Base-by-base conservation (phyloP, 176 grass and related monocot species). In the Eleusine indica region DNA sequence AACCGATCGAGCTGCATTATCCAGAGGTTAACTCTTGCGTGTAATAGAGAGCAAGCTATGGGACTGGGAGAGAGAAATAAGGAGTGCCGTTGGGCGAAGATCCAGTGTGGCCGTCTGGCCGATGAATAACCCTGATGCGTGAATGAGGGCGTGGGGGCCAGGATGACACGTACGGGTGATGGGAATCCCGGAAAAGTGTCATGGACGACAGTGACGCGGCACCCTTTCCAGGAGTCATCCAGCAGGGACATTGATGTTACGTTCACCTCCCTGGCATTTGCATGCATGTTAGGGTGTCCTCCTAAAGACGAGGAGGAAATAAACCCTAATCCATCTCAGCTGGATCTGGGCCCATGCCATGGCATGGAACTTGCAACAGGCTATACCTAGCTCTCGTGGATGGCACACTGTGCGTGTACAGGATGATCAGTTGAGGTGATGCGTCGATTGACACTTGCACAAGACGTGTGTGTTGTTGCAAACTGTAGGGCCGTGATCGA, bases 161-260 rank as follows among this genome's bases (percentile, higher is more conserved):
- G 16, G 42, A 13, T 43, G 21, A 40, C 73, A 75, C 46, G 46
- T 74, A 71, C 0, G 46, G 35, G 28, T 13, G 32, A 29, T 25
- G 44, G 46, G 37, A 62, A 43, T 77, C 74, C 54, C 74, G 56
- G 30, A 37, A 60, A 76, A 76, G 53, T 76, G 74, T 35, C 37
- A 28, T n/a, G 77, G 68, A 62, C 57, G 68, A 72, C 80, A 73
- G 40, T 62, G 80, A 82, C 68, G 68, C 40, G 61, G 68, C 40
- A 82, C 54, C 69, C 54, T 73, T 72, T 82, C 42, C 56, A 82
- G 69, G 28, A 35, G 51, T 71, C 79, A 42, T 80, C 21, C 25
- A 64, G 13, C 19, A 25, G 67, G 37, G 68, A 82, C 67, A 71
- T 7, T 11, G 78, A 80, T 67, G 77, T 79, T 79, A 67, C 77